Conservation (phyloP, 495 filamentous ascomycete genomes). For the Pseudotulostoma volvatum region DNA sequence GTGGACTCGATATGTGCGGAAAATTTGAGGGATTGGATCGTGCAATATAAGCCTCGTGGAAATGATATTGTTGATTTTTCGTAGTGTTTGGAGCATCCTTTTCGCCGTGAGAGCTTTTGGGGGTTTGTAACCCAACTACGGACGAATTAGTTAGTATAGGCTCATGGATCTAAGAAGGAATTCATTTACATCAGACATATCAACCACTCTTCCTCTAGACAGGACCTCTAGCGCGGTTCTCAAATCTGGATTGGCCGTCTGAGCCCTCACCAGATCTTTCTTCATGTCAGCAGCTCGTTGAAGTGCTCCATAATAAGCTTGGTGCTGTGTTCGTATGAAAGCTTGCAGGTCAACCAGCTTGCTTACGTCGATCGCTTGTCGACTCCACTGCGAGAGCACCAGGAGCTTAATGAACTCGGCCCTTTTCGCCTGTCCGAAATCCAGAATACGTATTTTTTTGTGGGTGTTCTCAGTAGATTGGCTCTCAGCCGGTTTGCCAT, state of each 20-base stretch:
- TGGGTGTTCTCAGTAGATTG: constrained; percentile 48
- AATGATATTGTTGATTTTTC: constrained; percentile 68
- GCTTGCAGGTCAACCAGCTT: constrained; percentile 69
- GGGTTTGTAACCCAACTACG: constrained; percentile 60
- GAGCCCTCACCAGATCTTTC: constrained; percentile 40
- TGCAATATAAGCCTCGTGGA: constrained; percentile 64
- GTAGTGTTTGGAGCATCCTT: constrained; percentile 49
- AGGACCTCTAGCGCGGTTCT: constrained; percentile 76
- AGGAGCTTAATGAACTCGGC: constrained; percentile 78
- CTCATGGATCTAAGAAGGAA: no score
- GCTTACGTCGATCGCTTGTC: constrained; percentile 57
- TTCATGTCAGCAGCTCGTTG: constrained; percentile 53
- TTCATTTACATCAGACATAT: constrained; percentile 56
- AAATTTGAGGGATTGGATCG: constrained; percentile 52
- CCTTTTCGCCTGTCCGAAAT: constrained; percentile 48
- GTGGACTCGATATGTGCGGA: constrained; percentile 55
- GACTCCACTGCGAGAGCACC: constrained; percentile 76
- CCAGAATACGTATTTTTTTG: constrained; percentile 64
- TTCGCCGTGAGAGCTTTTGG: constrained; percentile 49
- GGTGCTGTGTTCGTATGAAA: constrained; percentile 46
- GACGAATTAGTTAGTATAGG: constrained; percentile 5
- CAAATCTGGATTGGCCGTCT: constrained; percentile 76
- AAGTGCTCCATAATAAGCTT: constrained; percentile 37
- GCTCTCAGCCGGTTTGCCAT: constrained; percentile 40
- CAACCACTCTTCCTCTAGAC: constrained; percentile 51